Evolutionary conservation across 2,329 filamentous ascomycete species (phyloP).

Genomic region (Celoporthe dispersa): DNA sequence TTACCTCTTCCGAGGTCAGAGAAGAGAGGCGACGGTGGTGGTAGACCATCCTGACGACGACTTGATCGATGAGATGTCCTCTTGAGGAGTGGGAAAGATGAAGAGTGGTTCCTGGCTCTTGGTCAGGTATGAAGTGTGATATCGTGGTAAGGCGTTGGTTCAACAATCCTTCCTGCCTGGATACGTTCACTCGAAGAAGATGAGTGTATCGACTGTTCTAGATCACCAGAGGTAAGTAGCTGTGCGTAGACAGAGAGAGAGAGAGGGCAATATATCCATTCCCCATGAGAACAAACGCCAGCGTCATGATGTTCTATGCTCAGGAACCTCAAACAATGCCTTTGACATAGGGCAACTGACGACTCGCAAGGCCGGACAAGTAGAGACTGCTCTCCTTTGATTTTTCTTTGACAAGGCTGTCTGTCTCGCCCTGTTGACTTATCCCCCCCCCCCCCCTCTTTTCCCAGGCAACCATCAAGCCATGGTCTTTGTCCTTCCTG

Average conservation of each 20-base stretch:
- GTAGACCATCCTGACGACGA: conserved; percentile 24
- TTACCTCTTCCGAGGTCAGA: conserved; percentile 37
- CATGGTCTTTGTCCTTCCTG: neutral
- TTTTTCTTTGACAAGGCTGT: conserved; percentile 1
- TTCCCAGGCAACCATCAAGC: neutral
- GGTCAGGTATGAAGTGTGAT: neutral
- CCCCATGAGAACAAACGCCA: neutral
- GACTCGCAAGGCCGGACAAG: neutral
- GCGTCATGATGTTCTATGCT: conserved; percentile 6
- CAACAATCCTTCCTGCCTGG: neutral
- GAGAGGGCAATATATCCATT: neutral
- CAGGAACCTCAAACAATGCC: neutral
- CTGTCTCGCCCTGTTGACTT: neutral
- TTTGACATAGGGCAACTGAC: neutral
- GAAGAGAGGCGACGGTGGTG: conserved; percentile 34
- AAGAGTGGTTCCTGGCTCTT: neutral
- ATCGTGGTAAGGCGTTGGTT: neutral
- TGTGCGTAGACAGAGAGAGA: neutral
- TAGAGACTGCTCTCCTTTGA: neutral
- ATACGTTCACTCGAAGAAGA: neutral
- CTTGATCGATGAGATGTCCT: neutral
- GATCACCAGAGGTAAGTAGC: neutral
- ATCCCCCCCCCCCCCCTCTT: too few species aligned
- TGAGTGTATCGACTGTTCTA: neutral
- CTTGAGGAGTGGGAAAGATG: neutral